phyloP scores from a whole-genome alignment of 2,329 filamentous ascomycete species.

The Aotearoamyces nothofagi region DNA sequence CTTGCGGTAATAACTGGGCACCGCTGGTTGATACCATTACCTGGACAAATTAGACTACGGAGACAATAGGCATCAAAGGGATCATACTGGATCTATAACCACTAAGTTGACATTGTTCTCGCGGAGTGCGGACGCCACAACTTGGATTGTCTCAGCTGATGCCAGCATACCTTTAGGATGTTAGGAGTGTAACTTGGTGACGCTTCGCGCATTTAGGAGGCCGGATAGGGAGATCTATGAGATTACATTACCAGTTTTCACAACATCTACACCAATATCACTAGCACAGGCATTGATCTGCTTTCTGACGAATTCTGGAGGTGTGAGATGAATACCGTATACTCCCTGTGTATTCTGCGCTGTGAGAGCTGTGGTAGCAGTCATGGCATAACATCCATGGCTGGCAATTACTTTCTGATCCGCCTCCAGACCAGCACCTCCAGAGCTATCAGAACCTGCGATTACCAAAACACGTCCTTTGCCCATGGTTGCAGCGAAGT shows the following conservation, averaged over 20 bases:
- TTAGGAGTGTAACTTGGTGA: too few relatives aligned
- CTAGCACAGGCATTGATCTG: constrained; percentile 75
- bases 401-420: constrained; percentile 90
- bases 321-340: constrained; percentile 63
- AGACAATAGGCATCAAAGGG: not conserved
- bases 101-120: constrained; percentile 39
- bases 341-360: constrained; percentile 88
- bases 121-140: constrained; percentile 49
- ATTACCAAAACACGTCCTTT: constrained; percentile 46
- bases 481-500: too few relatives aligned
- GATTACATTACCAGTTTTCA: constrained; percentile 62
- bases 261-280: constrained; percentile 76
- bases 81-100: constrained; percentile 60
- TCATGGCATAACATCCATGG: constrained; percentile 92
- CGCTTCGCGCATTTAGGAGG: too few relatives aligned
- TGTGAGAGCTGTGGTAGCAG: constrained; percentile 87
- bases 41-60: constrained; percentile 25
- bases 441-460: constrained; percentile 61
- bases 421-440: constrained; percentile 79
- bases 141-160: constrained; percentile 50
- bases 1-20: constrained; percentile 46
- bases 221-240: too few relatives aligned
- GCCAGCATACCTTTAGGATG: constrained; percentile 61
- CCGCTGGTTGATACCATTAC: constrained; percentile 89
- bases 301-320: constrained; percentile 63